Base-by-base conservation (phyloP, 2,329 filamentous ascomycete genomes). In the Remersonia thermophila region DNA sequence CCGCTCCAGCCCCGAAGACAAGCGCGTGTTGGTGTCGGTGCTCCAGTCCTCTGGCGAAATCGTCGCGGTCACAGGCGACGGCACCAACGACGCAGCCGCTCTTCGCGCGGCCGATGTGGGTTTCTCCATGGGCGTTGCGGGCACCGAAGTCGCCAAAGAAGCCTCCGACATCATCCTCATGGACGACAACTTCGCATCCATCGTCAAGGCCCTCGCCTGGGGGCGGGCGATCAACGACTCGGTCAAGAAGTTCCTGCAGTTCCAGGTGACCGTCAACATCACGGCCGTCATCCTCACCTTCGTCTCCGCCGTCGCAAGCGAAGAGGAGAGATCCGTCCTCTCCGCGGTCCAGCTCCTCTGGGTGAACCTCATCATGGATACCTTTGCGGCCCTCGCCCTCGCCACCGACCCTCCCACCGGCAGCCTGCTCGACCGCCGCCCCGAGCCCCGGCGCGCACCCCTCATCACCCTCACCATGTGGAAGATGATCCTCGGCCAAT, bases 401-500 rank as follows among this genome's bases (percentile, higher is more conserved):
- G 65, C 66, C 7, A 69, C 66, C 4, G 66, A 69, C 44, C 59
- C 61, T 9, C 65, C 66, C 15, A 57, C 59, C 5, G 48, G 52
- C 7, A 55, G 55, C 30, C 60, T 69, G 27, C 55, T 69, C 12
- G 51, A 68, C 39, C 60, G 65, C 23, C 26, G 17, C 6, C 56
- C 56, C 2, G 53, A 57, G 15, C 47, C 48, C 2, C 43, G 51
- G 2, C 46, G 37, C 5, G 49, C 56, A 0, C 45, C 53, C 3
- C 48, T 58, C 17, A 81, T 85, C 46, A 80, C 74, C 2, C 59
- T 77, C 30, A 77, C 72, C 18, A 85, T 85, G 80, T 82, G 80
- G 80, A 85, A 85, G 60, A 86, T 85, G 80, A 84, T 85, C 40
- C 68, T 83, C 32, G 79, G 79, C 1, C 78, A 85, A 52, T 67